Conservation (phyloP, 2,329 filamentous ascomycete species). For the Intubia oerlemansii region DNA sequence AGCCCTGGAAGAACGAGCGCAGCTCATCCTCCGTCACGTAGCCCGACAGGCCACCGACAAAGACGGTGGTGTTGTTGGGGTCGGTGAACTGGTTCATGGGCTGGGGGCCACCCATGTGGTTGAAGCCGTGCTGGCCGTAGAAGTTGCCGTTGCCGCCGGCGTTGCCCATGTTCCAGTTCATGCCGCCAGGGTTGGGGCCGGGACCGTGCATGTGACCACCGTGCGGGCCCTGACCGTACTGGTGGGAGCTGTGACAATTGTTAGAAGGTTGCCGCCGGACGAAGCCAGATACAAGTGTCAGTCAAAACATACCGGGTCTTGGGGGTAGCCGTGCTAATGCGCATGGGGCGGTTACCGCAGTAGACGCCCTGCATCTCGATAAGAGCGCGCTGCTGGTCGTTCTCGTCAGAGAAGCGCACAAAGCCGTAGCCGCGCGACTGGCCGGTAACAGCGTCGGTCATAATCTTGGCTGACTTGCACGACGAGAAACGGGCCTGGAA, state of each 20-base stretch:
- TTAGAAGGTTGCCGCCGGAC: too few relatives aligned
- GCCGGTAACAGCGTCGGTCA: slow-evolving; percentile 95
- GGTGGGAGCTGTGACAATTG: slow-evolving; percentile 20
- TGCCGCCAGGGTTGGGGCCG: slow-evolving; percentile 20
- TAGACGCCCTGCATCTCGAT: slow-evolving; percentile 99
- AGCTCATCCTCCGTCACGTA: slow-evolving; percentile 99
- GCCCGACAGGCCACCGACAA: slow-evolving; percentile 87
- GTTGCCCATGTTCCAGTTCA: slow-evolving; percentile 16
- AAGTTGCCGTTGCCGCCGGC: slow-evolving; percentile 12
- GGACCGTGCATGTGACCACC: slow-evolving; percentile 18
- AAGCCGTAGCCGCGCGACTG: slow-evolving; percentile 97
- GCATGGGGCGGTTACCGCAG: slow-evolving; percentile 96
- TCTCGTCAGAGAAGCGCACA: slow-evolving; percentile 88
- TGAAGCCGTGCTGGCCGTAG: slow-evolving; percentile 16
- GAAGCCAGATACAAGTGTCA: too few relatives aligned
- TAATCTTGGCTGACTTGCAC: slow-evolving; percentile 99
- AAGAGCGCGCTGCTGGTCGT: slow-evolving; percentile 86
- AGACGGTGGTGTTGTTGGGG: slow-evolving; percentile 98
- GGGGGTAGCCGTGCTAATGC: slow-evolving; percentile 90
- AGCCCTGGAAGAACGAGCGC: slow-evolving; percentile 99
- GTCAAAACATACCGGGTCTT: too few relatives aligned
- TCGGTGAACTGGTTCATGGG: slow-evolving; percentile 98
- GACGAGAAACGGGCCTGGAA: slow-evolving; percentile 93
- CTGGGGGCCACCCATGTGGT: slow-evolving; percentile 12
- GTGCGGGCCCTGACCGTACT: slow-evolving; percentile 16